phyloP scores from a whole-genome alignment of 2,329 filamentous ascomycete species.

The Fusarium virguliforme region DNA sequence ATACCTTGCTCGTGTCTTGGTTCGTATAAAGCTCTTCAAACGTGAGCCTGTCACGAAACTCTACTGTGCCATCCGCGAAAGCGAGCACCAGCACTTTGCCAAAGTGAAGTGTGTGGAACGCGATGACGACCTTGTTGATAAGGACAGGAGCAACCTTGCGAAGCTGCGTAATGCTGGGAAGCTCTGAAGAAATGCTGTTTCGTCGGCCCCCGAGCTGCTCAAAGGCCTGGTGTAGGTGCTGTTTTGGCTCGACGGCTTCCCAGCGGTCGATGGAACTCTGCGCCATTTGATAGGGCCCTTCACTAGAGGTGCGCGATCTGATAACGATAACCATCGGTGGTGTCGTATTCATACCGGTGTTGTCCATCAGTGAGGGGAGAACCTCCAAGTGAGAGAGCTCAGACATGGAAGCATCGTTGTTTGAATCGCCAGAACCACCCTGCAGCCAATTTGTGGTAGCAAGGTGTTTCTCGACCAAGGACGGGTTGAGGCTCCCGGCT shows the following conservation, averaged over 20 bases:
- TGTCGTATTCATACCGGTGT: conserved; percentile 68
- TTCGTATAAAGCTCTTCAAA: conserved; percentile 79
- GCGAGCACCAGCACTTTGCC: conserved; percentile 81
- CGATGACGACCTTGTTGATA: conserved; percentile 79
- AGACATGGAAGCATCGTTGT: conserved; percentile 67
- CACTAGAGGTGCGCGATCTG: conserved; percentile 73
- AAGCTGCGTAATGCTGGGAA: conserved; percentile 61
- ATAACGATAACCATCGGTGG: conserved; percentile 80
- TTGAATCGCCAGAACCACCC: conserved; percentile 61
- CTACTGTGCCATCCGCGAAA: conserved; percentile 85
- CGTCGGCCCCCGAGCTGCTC: conserved; percentile 79
- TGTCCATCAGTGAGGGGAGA: conserved; percentile 76
- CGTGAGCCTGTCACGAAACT: conserved; percentile 83
- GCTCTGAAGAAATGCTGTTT: conserved; percentile 63
- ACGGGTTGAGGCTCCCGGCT: conserved; percentile 66
- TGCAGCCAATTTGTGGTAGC: conserved; percentile 72
- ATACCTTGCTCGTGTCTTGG: conserved; percentile 75
- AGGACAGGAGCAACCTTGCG: conserved; percentile 79
- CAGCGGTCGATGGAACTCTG: conserved; percentile 87
- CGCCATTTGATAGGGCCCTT: conserved; percentile 73
- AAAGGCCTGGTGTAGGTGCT: conserved; percentile 81
- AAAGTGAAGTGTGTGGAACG: conserved; percentile 77
- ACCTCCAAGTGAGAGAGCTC: conserved; percentile 83
- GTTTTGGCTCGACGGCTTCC: conserved; percentile 81
- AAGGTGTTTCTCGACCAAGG: conserved; percentile 70